These are phyloP conservation scores for Gymnopus androsaceus DNA, from an alignment of 1,284 basidiomycete genomes.

Conservation along the genomic window DNA sequence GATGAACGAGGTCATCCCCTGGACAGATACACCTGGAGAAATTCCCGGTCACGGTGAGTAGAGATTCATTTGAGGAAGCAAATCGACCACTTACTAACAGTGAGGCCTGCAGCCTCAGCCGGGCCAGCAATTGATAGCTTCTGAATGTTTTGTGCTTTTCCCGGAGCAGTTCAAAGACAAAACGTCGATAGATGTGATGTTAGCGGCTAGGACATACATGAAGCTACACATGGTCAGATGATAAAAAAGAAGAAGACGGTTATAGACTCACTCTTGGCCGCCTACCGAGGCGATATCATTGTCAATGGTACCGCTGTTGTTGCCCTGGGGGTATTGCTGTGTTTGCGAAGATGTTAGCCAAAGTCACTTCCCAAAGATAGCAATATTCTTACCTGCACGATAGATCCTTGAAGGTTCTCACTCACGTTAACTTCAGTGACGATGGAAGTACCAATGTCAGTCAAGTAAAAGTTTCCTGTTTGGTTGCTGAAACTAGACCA, in stretches of 20 bases:
- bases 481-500: slow-evolving; percentile 48
- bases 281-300: slow-evolving; percentile 44
- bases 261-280: slow-evolving; percentile 43
- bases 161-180: slow-evolving; percentile 41
- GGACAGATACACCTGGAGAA: neutral
- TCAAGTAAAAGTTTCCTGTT: slow-evolving; percentile 53
- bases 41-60: neutral
- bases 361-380: neutral
- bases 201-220: slow-evolving; percentile 45
- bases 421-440: slow-evolving; percentile 52
- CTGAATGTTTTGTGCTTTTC: slow-evolving; percentile 39
- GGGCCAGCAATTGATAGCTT: slow-evolving; percentile 41
- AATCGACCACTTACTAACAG: slow-evolving; percentile 33
- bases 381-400: slow-evolving; percentile 40
- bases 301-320: slow-evolving; percentile 46
- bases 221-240: slow-evolving; percentile 34
- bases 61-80: neutral
- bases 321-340: slow-evolving; percentile 44
- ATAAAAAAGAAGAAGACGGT: neutral
- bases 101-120: slow-evolving; percentile 37
- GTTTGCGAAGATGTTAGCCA: neutral
- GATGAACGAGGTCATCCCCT: slow-evolving; percentile 24
- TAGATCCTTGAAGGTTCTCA: slow-evolving; percentile 41
- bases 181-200: slow-evolving; percentile 43
- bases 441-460: slow-evolving; percentile 43